A percentile compares a stretch with the other conserved stretches of the same genome.
Evolutionary conservation across 495 filamentous ascomycete species (phyloP).

Genomic region (Aspergillus haitiensis): DNA sequence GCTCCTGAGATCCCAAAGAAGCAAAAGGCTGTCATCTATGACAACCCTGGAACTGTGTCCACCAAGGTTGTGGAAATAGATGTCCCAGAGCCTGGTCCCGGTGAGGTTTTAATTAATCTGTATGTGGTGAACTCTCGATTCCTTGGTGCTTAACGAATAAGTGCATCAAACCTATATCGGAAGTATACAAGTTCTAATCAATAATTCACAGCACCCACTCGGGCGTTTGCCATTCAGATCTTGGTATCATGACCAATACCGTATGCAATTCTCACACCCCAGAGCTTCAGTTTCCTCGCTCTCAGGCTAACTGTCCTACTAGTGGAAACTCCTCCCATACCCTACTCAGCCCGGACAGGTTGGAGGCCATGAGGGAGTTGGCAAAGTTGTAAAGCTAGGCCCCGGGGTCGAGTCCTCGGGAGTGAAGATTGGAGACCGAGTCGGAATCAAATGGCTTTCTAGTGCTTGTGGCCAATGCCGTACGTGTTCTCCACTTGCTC

Average conservation of each 20-base stretch:
- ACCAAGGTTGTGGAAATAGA: constrained; percentile 66
- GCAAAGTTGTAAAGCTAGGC: constrained; percentile 61
- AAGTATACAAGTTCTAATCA: constrained; percentile 18
- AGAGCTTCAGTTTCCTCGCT: not conserved
- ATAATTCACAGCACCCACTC: constrained; percentile 55
- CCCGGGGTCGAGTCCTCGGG: constrained; percentile 47
- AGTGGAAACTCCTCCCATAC: constrained; percentile 58
- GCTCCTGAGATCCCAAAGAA: constrained; percentile 54
- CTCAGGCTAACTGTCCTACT: not conserved
- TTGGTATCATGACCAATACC: constrained; percentile 59
- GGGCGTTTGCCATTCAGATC: constrained; percentile 71
- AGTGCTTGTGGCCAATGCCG: constrained; percentile 52
- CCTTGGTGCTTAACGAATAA: not conserved
- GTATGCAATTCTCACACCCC: constrained; percentile 25
- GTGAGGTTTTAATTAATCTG: constrained; percentile 68
- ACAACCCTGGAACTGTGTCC: constrained; percentile 67
- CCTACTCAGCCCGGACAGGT: constrained; percentile 67
- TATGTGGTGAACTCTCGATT: constrained; percentile 26
- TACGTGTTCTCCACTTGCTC: constrained; percentile 15
- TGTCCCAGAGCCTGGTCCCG: constrained; percentile 63
- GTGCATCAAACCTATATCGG: not conserved
- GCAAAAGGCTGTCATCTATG: constrained; percentile 68
- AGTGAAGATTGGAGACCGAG: constrained; percentile 64
- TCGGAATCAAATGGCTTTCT: constrained; percentile 60
- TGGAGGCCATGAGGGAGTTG: constrained; percentile 64